Evolutionary conservation across 2,329 filamentous ascomycete species (phyloP).

Genomic region (Aspergillus sergii): DNA sequence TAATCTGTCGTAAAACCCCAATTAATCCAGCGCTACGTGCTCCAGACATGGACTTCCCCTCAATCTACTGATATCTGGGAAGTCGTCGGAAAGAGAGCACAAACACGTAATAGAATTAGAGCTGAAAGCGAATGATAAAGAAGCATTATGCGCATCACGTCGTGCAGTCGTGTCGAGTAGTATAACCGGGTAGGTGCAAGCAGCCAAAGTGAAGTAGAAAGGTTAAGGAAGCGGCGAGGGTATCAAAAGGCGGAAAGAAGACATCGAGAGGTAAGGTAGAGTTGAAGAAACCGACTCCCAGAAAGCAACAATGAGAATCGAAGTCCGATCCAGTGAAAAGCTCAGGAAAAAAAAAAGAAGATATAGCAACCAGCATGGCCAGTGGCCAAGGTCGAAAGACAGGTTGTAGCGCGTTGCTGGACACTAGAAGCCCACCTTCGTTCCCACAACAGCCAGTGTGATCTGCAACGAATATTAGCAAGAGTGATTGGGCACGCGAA

Average conservation of each 20-base stretch:
- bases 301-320: conserved; percentile 10
- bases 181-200: conserved; percentile 23
- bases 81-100: not conserved
- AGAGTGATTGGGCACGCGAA: not conserved
- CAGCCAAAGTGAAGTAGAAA: conserved; percentile 15
- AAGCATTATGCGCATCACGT: conserved; percentile 35
- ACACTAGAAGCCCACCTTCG: conserved; percentile 35
- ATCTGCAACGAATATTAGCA: conserved; percentile 26
- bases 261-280: conserved; percentile 12
- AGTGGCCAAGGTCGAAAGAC: not conserved
- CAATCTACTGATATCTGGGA: not conserved
- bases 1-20: conserved; percentile 22
- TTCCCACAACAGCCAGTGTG: conserved; percentile 35
- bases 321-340: conserved; percentile 13
- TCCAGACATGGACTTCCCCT: conserved; percentile 10
- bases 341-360: not conserved
- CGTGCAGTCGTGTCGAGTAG: conserved; percentile 35
- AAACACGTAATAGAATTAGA: not conserved
- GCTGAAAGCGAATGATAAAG: conserved; percentile 17
- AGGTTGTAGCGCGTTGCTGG: not conserved
- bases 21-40: conserved; percentile 15
- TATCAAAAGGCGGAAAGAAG: conserved; percentile 9
- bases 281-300: conserved; percentile 13
- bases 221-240: conserved; percentile 11
- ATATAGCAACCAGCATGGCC: not conserved